Percentiles rank a stretch among this genome's conserved stretches.
Evolutionary conservation across 768 basidiomycete species (phyloP).

Genomic region (Boletus tomentosulus): DNA sequence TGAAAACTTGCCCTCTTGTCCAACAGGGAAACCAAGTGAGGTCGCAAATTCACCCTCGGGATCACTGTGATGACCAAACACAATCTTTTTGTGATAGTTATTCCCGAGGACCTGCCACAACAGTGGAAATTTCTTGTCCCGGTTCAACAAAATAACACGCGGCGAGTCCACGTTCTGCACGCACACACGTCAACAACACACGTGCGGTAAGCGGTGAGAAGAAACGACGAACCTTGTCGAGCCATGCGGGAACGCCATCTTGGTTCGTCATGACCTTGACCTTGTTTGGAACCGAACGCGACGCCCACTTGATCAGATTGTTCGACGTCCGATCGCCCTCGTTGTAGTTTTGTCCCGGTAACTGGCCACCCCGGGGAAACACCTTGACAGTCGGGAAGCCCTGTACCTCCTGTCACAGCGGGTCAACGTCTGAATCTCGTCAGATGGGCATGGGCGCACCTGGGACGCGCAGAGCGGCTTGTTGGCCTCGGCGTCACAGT

Average conservation of each 20-base stretch:
- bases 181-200: not conserved
- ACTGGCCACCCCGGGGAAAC: conserved; percentile 71
- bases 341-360: conserved; percentile 63
- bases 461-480: conserved; percentile 80
- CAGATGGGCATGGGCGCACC: conserved; percentile 27
- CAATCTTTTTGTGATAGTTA: conserved; percentile 60
- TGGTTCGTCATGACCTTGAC: conserved; percentile 55
- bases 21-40: conserved; percentile 54
- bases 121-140: conserved; percentile 71
- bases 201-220: not conserved
- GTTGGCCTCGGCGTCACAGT: conserved; percentile 83
- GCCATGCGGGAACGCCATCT: conserved; percentile 62
- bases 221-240: conserved; percentile 53
- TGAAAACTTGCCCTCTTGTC: conserved; percentile 46
- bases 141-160: conserved; percentile 66
- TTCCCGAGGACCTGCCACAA: conserved; percentile 79
- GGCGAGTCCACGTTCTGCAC: conserved; percentile 39
- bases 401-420: conserved; percentile 53
- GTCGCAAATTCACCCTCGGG: conserved; percentile 56
- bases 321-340: conserved; percentile 65
- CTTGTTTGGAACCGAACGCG: conserved; percentile 67
- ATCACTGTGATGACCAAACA: conserved; percentile 63
- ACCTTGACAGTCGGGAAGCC: conserved; percentile 95
- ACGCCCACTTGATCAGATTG: conserved; percentile 72
- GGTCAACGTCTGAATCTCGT: not conserved